These are phyloP conservation scores for Phtheirospermum japonicum DNA, from an alignment of 257 asterid species.

Conservation along the genomic window DNA sequence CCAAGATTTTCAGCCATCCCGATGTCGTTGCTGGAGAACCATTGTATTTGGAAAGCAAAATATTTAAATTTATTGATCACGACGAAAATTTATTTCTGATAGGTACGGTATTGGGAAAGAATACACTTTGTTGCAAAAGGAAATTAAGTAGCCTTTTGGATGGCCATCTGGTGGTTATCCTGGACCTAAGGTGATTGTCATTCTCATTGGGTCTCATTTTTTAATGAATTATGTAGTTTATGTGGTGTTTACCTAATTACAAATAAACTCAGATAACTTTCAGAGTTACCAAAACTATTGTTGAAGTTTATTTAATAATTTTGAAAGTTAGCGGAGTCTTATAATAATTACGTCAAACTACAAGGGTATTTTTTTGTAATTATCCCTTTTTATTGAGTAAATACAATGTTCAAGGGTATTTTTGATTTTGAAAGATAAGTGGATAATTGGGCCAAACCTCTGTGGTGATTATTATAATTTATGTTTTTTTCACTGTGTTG, in stretches of 20 bases:
- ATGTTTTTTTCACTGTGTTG: too few species aligned
- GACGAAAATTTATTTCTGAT: not conserved
- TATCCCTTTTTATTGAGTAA: too few species aligned
- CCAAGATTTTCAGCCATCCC: constrained; percentile 73
- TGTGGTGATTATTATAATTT: too few species aligned
- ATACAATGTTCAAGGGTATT: too few species aligned
- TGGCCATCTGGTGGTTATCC: constrained; percentile 95
- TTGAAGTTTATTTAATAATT: too few species aligned
- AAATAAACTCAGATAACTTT: too few species aligned
- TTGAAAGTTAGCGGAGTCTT: too few species aligned
- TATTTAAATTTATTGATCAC: not conserved
- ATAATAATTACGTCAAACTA: too few species aligned
- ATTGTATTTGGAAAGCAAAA: constrained; percentile 41
- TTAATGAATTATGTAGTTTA: not conserved
- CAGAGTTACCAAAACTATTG: too few species aligned
- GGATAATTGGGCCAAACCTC: too few species aligned
- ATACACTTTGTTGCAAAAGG: constrained; percentile 75
- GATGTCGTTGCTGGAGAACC: constrained; percentile 69
- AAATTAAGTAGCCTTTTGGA: constrained; percentile 86
- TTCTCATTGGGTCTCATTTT: not conserved
- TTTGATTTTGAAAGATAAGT: too few species aligned
- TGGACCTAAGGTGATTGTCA: constrained; percentile 74
- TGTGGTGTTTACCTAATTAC: not conserved
- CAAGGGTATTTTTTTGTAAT: too few species aligned
- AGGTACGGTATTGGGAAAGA: constrained; percentile 99